Evolutionary conservation across 2,329 filamentous ascomycete species (phyloP), one percentile per base, ranked within the genome.

Genomic region (Fusarium continuum): DNA sequence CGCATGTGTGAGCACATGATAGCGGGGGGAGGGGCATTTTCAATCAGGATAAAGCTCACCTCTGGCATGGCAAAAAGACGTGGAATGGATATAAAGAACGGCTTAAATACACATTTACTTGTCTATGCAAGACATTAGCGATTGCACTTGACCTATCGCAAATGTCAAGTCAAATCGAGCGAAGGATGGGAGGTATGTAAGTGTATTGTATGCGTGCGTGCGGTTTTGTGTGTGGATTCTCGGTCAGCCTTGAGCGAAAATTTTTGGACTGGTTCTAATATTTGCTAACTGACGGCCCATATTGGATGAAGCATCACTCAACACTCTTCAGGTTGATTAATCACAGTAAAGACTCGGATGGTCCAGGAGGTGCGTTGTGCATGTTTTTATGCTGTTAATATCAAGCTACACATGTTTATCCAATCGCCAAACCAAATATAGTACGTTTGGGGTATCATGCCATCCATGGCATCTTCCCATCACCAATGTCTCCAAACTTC

Each of bases 21-120:
- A 59, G 69, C 57, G 65, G 68, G 68, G n/a, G 68, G 68, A 71
- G 68, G 68, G 68, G 68, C 61, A 62, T 39, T 55, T 53, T 22
- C 56, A 38, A 39, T 53, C 43, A 29, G 38, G 43, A 31, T 48
- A 41, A 6, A 36, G 66, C 56, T 60, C 28, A 48, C 59, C 44
- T 64, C 48, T 45, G 48, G 7, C 68, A 70, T 70, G 59, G 29
- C 50, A 43, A 50, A 38, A 29, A 38, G 25, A 31, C 11, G 10
- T 13, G 3, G 28, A 28, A 13, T 17, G 16, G 5, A n/a, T 20
- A 25, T 8, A 13, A 31, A 38, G 5, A 28, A 13, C 16, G 20
- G n/a, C 4, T 17, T 14, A 19, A 31, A 49, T 31, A 39, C 8
- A 25, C 7, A 34, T 2, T 25, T 35, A 35, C 32, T 48, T 9